These are phyloP conservation scores for Pseudocercospora fijiensis DNA, from an alignment of 2,329 filamentous ascomycete species.

Conservation along the genomic window DNA sequence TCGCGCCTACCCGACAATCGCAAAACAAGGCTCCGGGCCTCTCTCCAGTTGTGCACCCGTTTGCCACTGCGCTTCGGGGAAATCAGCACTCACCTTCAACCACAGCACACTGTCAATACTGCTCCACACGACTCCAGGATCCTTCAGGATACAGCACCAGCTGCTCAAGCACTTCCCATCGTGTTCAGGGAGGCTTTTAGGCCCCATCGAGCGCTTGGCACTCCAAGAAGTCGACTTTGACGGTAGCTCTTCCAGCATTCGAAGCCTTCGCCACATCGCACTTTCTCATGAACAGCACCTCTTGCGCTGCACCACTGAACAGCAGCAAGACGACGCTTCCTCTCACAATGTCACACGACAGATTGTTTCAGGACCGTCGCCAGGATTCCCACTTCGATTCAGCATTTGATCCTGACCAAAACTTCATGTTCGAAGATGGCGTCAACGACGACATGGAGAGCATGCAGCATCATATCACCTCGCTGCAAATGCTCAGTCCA, in stretches of 20 bases:
- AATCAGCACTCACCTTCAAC: not conserved
- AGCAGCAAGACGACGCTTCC: not conserved
- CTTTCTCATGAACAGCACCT: not conserved
- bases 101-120: not conserved
- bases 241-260: not conserved
- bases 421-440: slow-evolving; percentile 30
- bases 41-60: not conserved
- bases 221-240: not conserved
- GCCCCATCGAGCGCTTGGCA: not conserved
- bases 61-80: not conserved
- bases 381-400: slow-evolving; percentile 19
- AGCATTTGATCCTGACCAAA: slow-evolving; percentile 31
- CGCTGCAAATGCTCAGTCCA: slow-evolving; percentile 20
- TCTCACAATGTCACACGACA: not conserved
- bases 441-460: slow-evolving; percentile 22
- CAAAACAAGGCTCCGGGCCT: not conserved
- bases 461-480: slow-evolving; percentile 26
- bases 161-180: not conserved
- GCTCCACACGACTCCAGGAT: not conserved
- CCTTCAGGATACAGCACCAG: not conserved
- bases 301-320: not conserved
- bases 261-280: not conserved
- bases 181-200: not conserved
- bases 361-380: not conserved
- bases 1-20: slow-evolving; percentile 1